Percentiles rank a stretch among this genome's conserved stretches.
phyloP scores from a whole-genome alignment of 176 grass and related monocot species.

The Triticum urartu region DNA sequence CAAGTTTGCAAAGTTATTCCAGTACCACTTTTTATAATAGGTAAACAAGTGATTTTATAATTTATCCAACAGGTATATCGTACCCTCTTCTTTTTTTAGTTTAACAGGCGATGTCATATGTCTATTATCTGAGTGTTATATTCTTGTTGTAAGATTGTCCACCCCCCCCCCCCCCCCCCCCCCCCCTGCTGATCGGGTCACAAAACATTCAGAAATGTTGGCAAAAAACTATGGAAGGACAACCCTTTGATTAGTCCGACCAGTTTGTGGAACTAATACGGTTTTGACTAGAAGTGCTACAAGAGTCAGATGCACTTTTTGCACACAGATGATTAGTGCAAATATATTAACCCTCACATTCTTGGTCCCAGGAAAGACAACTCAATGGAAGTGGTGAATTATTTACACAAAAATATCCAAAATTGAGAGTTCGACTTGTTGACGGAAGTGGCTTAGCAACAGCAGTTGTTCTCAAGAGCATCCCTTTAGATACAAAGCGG shows the following conservation, averaged over 20 bases:
- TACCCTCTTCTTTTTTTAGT: too few species aligned
- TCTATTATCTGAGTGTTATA: too few species aligned
- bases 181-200: not conserved
- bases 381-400: constrained; percentile 75
- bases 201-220: not conserved
- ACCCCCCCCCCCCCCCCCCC: too few species aligned
- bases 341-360: constrained; percentile 1
- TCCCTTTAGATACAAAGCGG: constrained; percentile 51
- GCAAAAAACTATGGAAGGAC: not conserved
- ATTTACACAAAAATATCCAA: constrained; percentile 74
- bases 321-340: not conserved
- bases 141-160: too few species aligned
- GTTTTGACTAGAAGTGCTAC: not conserved
- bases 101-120: too few species aligned
- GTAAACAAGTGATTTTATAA: too few species aligned
- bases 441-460: constrained; percentile 50
- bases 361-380: constrained; percentile 46
- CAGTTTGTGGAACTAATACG: not conserved
- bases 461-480: constrained; percentile 61
- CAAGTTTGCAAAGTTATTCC: too few species aligned
- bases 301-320: not conserved
- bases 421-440: constrained; percentile 49
- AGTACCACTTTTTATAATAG: too few species aligned
- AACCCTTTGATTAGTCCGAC: not conserved
- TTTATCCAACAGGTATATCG: too few species aligned